Base-by-base conservation (phyloP, 1,284 basidiomycete species). In the Microbotryomycetes sp. region DNA sequence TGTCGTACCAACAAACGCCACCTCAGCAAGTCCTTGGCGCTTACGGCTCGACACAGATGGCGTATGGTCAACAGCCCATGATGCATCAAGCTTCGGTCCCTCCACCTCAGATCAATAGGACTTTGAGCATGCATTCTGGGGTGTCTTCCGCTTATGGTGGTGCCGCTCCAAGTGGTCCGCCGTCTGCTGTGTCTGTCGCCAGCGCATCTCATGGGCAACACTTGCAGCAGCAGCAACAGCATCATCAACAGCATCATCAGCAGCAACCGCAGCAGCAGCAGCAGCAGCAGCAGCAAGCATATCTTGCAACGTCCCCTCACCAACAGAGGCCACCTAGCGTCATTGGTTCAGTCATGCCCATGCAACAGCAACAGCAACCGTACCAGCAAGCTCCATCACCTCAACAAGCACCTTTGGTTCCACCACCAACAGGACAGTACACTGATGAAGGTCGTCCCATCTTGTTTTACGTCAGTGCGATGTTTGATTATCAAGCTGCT, bases 401-500 rank as follows among this genome's bases (percentile, higher is more conserved):
- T 31, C 75, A 73, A 1, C 74, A 72, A 49, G 26, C 69, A 52
- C 49, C 48, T 31, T 19, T 59, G 46, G 30, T 50, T 25, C 58
- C 70, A 12, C 78, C 83, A 7, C 83, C 84, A 9, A 85, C 85
- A 2, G 83, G 84, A 0, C 82, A 86, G 70, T 85, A 83, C 59
- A 88, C 86, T 29, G 88, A 91, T 60, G 83, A 86, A 55, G 90
- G 90, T 0, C 80, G 82, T 49, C 83, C 83, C 2, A 86, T 93
- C 48, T 71, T 91, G 70, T 92, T 93, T 77, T 92, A 92, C 71
- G 91, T 94, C 64, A 89, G 89, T 80, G 93, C 93, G 36, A 77
- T 97, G 71, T 97, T 92, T 75, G 90, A 96, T 74, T 97, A 97
- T 72, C 77, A 79, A 16, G 92, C 92, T 25, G 86, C 87, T 22